A percentile compares a stretch with the other conserved stretches of the same genome.
Evolutionary conservation across 2,329 filamentous ascomycete species (phyloP).

Genomic region (Tympanopsis confertula): DNA sequence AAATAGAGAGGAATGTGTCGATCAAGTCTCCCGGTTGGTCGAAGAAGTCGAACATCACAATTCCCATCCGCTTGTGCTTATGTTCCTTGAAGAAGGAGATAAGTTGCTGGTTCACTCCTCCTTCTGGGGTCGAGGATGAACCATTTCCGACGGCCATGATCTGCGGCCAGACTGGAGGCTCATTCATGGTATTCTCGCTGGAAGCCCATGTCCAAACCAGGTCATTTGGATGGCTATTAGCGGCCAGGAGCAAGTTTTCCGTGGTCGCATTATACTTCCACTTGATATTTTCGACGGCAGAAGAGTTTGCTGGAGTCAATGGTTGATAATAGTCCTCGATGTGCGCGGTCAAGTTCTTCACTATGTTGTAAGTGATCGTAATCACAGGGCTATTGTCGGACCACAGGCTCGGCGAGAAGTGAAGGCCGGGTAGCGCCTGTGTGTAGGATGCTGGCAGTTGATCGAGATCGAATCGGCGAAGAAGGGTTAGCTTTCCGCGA

Average conservation of each 20-base stretch:
- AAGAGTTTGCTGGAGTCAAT: constrained; percentile 13
- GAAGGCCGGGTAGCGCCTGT: constrained; percentile 28
- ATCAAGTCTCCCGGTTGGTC: constrained; percentile 28
- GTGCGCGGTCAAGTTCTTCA: constrained; percentile 23
- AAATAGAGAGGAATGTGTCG: constrained; percentile 19
- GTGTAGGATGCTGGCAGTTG: constrained; percentile 19
- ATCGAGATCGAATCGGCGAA: constrained; percentile 32
- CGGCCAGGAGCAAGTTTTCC: constrained; percentile 23
- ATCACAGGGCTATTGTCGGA: constrained; percentile 27
- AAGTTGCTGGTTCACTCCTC: constrained; percentile 32
- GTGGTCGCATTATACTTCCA: constrained; percentile 30
- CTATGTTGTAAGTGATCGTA: constrained; percentile 25
- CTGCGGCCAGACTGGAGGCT: constrained; percentile 25
- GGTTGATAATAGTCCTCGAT: constrained; percentile 37
- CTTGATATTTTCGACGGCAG: constrained; percentile 22
- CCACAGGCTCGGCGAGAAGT: constrained; percentile 30
- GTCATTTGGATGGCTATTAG: constrained; percentile 14
- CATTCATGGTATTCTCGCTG: constrained; percentile 24
- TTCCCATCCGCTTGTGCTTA: constrained; percentile 31
- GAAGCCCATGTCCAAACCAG: constrained; percentile 36
- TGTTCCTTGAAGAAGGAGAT: constrained; percentile 19
- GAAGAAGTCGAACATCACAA: constrained; percentile 40
- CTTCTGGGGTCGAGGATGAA: constrained; percentile 18
- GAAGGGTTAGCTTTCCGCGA: constrained; percentile 24
- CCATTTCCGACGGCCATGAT: constrained; percentile 33